These are phyloP conservation scores for Fagopyrum tataricum DNA, from an alignment of 148 eudicot genomes.

Conservation along the genomic window DNA sequence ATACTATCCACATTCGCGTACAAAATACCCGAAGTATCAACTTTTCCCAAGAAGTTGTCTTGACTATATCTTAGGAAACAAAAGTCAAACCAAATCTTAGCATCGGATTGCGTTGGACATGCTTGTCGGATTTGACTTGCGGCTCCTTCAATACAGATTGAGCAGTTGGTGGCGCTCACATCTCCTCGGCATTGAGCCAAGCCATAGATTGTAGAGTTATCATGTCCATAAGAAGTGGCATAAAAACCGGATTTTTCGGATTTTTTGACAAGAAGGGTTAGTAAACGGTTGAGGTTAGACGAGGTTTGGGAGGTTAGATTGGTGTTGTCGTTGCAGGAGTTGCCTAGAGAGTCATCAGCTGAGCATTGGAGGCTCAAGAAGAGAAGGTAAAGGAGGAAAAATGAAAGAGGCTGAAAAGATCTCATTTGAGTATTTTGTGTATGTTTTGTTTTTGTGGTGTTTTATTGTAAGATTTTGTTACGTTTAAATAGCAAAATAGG, in stretches of 20 bases:
- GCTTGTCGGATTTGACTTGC: conserved; percentile 26
- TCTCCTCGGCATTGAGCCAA: conserved; percentile 89
- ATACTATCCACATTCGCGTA: conserved; percentile 42
- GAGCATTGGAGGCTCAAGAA: conserved; percentile 1
- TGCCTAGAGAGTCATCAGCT: conserved; percentile 34
- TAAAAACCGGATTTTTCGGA: conserved; percentile 30
- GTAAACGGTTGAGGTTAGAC: conserved; percentile 39
- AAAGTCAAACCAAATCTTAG: conserved; percentile 63
- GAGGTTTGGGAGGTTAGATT: conserved; percentile 23
- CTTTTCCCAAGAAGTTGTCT: conserved; percentile 37
- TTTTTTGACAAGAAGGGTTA: conserved; percentile 31
- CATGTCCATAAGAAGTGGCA: conserved; percentile 41
- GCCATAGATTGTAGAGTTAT: conserved; percentile 38
- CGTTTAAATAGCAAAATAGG: neutral
- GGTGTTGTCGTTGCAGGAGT: conserved; percentile 37
- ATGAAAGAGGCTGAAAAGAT: neutral
- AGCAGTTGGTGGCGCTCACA: conserved; percentile 50
- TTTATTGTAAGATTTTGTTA: neutral
- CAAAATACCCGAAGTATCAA: conserved; percentile 44
- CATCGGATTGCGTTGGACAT: conserved; percentile 55
- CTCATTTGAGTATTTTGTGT: neutral
- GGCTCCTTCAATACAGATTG: conserved; percentile 54
- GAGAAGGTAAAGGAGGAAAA: neutral
- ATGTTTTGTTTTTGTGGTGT: conserved; percentile 1
- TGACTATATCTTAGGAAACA: conserved; percentile 68